These are phyloP conservation scores for Eucalyptus regnans DNA, from an alignment of 345 rosid species.

Conservation along the genomic window DNA sequence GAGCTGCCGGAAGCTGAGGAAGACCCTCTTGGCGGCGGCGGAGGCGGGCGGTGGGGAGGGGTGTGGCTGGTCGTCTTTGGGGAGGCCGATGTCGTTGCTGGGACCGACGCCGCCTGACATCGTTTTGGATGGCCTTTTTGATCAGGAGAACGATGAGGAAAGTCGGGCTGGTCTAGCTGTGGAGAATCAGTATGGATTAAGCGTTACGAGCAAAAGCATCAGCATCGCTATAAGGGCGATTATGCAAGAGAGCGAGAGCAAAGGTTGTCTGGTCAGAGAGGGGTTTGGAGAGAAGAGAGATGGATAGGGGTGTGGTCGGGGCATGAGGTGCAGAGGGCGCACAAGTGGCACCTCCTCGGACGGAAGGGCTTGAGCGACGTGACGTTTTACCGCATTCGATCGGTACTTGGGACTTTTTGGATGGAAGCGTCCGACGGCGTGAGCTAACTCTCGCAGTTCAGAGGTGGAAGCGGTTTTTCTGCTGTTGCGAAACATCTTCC, in stretches of 20 bases:
- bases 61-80: constrained; percentile 22
- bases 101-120: constrained; percentile 91
- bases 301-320: background rate
- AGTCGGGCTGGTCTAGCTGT: background rate
- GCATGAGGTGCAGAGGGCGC: background rate
- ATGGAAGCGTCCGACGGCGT: background rate
- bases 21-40: background rate
- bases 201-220: background rate
- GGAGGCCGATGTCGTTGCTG: constrained; percentile 40
- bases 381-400: background rate
- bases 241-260: no score
- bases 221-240: background rate
- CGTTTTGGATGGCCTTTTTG: background rate
- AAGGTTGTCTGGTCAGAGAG: no score
- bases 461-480: background rate
- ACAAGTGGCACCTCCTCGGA: background rate
- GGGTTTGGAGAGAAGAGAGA: no score
- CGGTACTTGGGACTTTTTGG: background rate
- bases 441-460: background rate
- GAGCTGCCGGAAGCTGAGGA: constrained; percentile 48
- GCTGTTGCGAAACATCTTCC: background rate
- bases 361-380: background rate
- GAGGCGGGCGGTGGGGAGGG: background rate
- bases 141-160: background rate
- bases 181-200: background rate